phyloP scores from a whole-genome alignment of 1,139 yeast genomes.

The Arxiozyma slooffiae region DNA sequence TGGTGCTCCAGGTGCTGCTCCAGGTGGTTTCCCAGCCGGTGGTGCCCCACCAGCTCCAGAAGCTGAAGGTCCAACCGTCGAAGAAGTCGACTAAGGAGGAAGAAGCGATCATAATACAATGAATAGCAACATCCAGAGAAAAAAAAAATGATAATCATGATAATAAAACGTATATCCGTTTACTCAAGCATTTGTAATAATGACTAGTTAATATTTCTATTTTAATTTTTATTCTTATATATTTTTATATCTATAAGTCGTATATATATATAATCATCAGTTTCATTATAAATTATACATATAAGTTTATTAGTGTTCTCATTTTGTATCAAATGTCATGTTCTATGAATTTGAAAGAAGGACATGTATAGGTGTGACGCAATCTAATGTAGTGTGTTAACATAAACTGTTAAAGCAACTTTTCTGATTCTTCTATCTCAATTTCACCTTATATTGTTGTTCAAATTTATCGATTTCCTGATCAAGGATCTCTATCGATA shows the following conservation, averaged over 20 bases:
- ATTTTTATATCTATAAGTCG: neutral
- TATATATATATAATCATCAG: neutral
- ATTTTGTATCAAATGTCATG: too few species aligned
- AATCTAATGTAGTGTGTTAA: too few species aligned
- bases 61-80: slow-evolving; percentile 84
- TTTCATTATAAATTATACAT: neutral
- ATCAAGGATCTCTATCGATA: neutral
- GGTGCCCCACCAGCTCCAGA: slow-evolving; percentile 60
- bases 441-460: neutral
- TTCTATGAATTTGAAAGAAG: too few species aligned
- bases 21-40: slow-evolving; percentile 57
- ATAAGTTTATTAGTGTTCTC: too few species aligned
- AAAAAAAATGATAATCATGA: too few species aligned
- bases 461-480: neutral
- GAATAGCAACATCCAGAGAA: neutral
- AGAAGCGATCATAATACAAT: neutral
- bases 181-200: neutral
- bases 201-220: neutral
- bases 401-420: too few species aligned
- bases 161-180: neutral
- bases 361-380: too few species aligned
- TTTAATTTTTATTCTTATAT: neutral
- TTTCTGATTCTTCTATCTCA: too few species aligned
- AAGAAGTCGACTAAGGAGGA: slow-evolving; percentile 74
- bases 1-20: slow-evolving; percentile 58